These are phyloP conservation scores for Purpureocillium takamizusanense DNA, from an alignment of 2,329 filamentous ascomycete species.

Conservation along the genomic window DNA sequence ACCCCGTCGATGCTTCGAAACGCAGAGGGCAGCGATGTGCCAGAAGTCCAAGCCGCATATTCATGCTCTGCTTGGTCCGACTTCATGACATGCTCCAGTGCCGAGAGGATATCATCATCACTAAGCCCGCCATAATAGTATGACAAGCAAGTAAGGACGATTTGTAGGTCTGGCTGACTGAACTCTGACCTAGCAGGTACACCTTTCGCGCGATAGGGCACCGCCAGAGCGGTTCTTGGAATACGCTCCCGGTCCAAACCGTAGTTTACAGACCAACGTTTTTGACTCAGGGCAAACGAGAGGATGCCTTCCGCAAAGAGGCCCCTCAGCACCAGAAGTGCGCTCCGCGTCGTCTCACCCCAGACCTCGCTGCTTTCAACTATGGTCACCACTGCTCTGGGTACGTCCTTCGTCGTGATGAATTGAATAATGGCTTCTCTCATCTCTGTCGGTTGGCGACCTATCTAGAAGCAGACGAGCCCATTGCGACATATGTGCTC, in stretches of 20 bases:
- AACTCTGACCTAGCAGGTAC: conserved; percentile 47
- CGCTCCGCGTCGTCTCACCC: conserved; percentile 17
- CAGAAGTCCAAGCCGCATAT: conserved; percentile 36
- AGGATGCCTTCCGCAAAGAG: conserved; percentile 46
- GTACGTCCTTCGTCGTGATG: conserved; percentile 25
- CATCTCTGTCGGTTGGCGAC: conserved; percentile 17
- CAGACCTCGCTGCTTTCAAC: conserved; percentile 29
- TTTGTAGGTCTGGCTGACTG: conserved; percentile 47
- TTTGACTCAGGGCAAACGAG: conserved; percentile 38
- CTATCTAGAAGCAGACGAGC: conserved; percentile 27
- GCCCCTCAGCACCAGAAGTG: conserved; percentile 38
- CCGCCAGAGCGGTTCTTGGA: conserved; percentile 36
- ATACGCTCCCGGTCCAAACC: conserved; percentile 36
- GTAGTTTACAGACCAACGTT: conserved; percentile 56
- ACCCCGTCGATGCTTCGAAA: conserved; percentile 37
- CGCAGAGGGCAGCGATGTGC: conserved; percentile 18
- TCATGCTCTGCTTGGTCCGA: conserved; percentile 41
- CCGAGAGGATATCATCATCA: conserved; percentile 35
- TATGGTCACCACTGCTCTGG: conserved; percentile 14
- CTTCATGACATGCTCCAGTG: conserved; percentile 35
- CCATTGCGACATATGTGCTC: conserved; percentile 32
- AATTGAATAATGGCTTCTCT: conserved; percentile 27
- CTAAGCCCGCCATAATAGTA: conserved; percentile 46
- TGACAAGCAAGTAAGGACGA: conserved; percentile 41
- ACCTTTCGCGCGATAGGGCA: conserved; percentile 51